Conservation (phyloP, 2,329 filamentous ascomycete species). For the Juglanconis sp. region DNA sequence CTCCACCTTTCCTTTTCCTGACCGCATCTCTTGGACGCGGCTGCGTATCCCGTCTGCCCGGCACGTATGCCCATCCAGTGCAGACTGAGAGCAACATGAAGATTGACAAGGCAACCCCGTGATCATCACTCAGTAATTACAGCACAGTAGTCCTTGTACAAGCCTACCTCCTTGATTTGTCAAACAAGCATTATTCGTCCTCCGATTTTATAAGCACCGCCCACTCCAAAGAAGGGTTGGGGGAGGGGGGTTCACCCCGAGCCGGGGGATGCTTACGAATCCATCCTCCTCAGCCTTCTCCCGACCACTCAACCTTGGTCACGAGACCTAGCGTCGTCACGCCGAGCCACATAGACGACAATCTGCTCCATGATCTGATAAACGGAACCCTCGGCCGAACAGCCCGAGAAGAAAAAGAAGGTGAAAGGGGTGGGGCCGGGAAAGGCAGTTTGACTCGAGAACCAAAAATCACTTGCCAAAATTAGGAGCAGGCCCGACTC, state of each 20-base stretch:
- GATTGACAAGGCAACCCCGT: background rate
- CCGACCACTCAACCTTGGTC: background rate
- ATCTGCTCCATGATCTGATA: too few relatives aligned
- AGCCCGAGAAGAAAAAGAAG: background rate
- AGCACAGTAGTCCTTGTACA: background rate
- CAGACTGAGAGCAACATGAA: background rate
- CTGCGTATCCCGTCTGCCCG: background rate
- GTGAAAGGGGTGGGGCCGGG: background rate
- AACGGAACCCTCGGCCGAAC: too few relatives aligned
- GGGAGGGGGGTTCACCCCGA: too few relatives aligned
- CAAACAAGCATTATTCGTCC: background rate
- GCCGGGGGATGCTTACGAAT: background rate
- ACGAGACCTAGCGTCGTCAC: background rate
- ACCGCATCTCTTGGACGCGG: constrained; percentile 12
- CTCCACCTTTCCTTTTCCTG: background rate
- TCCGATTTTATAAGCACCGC: background rate
- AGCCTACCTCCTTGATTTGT: background rate
- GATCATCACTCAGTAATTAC: background rate
- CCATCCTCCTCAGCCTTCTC: background rate
- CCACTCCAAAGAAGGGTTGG: too few relatives aligned
- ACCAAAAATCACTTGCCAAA: background rate
- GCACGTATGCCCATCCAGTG: background rate
- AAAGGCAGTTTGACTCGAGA: background rate
- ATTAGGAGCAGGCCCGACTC: background rate
- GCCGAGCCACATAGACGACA: too few relatives aligned